These are phyloP conservation scores for Catharanthus roseus DNA, from an alignment of 257 asterid genomes.

Conservation along the genomic window DNA sequence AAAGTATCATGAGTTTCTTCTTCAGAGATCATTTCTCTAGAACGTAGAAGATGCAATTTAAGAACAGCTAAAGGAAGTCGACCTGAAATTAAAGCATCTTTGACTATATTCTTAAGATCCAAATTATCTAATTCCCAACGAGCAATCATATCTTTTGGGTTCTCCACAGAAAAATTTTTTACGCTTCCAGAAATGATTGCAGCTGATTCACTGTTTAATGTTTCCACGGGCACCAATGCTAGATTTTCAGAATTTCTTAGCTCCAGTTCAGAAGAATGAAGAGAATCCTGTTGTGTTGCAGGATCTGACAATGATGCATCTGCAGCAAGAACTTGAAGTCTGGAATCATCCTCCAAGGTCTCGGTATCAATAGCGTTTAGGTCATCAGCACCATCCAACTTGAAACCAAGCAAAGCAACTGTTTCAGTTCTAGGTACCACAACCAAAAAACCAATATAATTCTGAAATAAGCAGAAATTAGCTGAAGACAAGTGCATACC, in stretches of 20 bases:
- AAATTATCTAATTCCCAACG: slow-evolving; percentile 83
- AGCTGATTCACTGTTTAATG: slow-evolving; percentile 35
- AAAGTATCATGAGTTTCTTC: slow-evolving; percentile 68
- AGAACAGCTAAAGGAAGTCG: slow-evolving; percentile 98
- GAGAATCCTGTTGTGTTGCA: slow-evolving; percentile 33
- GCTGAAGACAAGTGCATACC: slow-evolving; percentile 38
- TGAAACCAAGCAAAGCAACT: slow-evolving; percentile 18
- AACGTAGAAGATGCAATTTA: slow-evolving; percentile 77
- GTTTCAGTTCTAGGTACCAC: slow-evolving; percentile 8
- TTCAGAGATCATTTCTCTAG: slow-evolving; percentile 46
- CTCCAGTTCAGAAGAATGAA: slow-evolving; percentile 37
- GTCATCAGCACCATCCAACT: slow-evolving; percentile 51
- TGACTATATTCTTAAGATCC: slow-evolving; percentile 76
- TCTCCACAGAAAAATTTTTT: slow-evolving; percentile 43
- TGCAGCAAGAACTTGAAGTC: slow-evolving; percentile 39
- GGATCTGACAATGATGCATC: slow-evolving; percentile 37
- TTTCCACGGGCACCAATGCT: slow-evolving; percentile 60
- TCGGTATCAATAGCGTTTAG: slow-evolving; percentile 22
- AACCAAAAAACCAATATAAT: slow-evolving; percentile 11
- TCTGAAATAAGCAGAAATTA: slow-evolving; percentile 20
- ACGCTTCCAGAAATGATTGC: slow-evolving; percentile 46
- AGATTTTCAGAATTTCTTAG: slow-evolving; percentile 38
- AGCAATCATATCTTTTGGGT: slow-evolving; percentile 89
- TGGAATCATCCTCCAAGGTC: slow-evolving; percentile 47
- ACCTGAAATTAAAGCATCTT: slow-evolving; percentile 85